These are phyloP conservation scores for Pholiota conissans DNA, from an alignment of 768 basidiomycete species.

Conservation along the genomic window DNA sequence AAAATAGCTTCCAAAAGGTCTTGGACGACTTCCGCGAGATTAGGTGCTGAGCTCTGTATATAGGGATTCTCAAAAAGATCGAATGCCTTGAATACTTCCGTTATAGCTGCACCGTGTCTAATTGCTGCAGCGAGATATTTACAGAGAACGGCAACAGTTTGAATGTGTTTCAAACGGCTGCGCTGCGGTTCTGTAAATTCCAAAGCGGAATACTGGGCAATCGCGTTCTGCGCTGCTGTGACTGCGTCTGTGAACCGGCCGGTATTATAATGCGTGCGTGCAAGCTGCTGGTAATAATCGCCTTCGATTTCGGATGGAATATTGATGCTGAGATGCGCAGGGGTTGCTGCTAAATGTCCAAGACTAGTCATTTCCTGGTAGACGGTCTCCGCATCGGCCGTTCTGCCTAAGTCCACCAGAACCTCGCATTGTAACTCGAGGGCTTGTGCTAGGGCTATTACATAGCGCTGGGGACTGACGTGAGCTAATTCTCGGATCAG, in stretches of 20 bases:
- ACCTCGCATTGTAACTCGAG: background rate
- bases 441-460: background rate
- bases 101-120: background rate
- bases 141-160: background rate
- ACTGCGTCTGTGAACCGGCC: background rate
- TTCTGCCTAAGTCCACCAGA: background rate
- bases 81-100: background rate
- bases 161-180: background rate
- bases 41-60: too few species aligned
- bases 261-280: background rate
- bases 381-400: background rate
- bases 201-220: background rate
- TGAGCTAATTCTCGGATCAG: background rate
- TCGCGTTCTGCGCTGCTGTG: background rate
- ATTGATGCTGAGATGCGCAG: too few species aligned
- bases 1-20: too few species aligned
- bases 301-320: too few species aligned
- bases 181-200: background rate
- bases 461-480: background rate
- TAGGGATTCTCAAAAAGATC: too few species aligned
- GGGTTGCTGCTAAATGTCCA: background rate
- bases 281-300: background rate
- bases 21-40: too few species aligned
- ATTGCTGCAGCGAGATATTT: background rate
- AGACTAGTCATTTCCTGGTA: background rate